Evolutionary conservation across 1,139 yeast species (phyloP).

Genomic region (Kodamaea anthophila): DNA sequence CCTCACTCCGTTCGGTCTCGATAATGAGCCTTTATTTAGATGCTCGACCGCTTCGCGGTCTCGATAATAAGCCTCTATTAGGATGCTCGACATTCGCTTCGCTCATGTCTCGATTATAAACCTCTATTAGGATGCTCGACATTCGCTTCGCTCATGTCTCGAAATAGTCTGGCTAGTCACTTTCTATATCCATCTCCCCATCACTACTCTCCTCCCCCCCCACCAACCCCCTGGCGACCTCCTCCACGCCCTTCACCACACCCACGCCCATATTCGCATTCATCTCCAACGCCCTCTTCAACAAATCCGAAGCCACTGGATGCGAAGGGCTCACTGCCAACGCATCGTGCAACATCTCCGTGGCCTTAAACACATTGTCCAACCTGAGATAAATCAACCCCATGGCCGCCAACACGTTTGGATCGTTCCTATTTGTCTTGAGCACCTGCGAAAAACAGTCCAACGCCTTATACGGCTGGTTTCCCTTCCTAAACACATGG

Average conservation of each 20-base stretch:
- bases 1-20: too few species aligned
- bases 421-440: conserved; percentile 59
- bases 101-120: neutral
- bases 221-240: conserved; percentile 36
- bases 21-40: too few species aligned
- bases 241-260: conserved; percentile 14
- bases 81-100: neutral
- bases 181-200: conserved; percentile 60
- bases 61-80: too few species aligned
- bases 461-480: conserved; percentile 59
- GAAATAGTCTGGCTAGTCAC: conserved; percentile 27
- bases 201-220: conserved; percentile 54
- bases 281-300: conserved; percentile 73
- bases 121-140: neutral
- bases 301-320: conserved; percentile 75
- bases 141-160: neutral
- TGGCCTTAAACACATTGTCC: conserved; percentile 60
- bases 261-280: conserved; percentile 31
- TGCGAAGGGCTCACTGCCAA: conserved; percentile 75
- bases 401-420: conserved; percentile 75
- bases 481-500: conserved; percentile 75
- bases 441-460: conserved; percentile 73
- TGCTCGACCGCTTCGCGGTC: too few species aligned
- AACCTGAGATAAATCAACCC: conserved; percentile 75
- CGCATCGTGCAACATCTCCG: conserved; percentile 74